phyloP scores from a whole-genome alignment of 805 yeast genomes.

The Myxozyma neglecta region DNA sequence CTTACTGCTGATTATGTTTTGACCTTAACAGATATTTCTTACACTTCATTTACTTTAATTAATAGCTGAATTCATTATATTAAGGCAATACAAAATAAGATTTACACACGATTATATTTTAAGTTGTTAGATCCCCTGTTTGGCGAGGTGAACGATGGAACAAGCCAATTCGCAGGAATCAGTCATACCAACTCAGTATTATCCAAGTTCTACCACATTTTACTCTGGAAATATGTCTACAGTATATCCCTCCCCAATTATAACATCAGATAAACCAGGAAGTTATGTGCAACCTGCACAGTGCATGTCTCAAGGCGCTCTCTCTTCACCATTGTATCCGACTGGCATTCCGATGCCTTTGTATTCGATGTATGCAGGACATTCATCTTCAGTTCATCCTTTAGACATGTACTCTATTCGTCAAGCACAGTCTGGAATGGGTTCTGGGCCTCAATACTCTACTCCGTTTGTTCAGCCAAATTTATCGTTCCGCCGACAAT shows the following conservation, averaged over 20 bases:
- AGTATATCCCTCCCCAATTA: not conserved
- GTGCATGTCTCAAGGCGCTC: slow-evolving; percentile 4
- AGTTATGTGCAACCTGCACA: slow-evolving; percentile 3
- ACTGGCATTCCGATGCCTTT: slow-evolving; percentile 15
- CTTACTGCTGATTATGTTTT: too few relatives aligned
- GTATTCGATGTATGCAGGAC: slow-evolving; percentile 24
- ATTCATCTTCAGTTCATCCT: slow-evolving; percentile 1
- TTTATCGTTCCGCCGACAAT: slow-evolving; percentile 2
- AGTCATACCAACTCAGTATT: not conserved
- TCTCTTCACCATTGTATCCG: slow-evolving; percentile 16
- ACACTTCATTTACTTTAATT: too few relatives aligned
- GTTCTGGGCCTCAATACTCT: not conserved
- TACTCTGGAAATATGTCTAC: not conserved
- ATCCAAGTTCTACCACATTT: not conserved
- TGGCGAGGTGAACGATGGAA: not conserved
- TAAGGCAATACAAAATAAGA: too few relatives aligned
- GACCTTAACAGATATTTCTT: too few relatives aligned
- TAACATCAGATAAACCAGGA: not conserved
- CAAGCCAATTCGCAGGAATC: not conserved
- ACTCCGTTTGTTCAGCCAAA: not conserved
- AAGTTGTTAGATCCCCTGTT: not conserved
- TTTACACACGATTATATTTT: not conserved
- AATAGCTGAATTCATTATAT: too few relatives aligned
- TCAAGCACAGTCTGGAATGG: slow-evolving; percentile 5
- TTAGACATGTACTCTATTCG: slow-evolving; percentile 10